phyloP scores from a whole-genome alignment of 352 stramenopile genomes.

The Phytopythium oedochilum region DNA sequence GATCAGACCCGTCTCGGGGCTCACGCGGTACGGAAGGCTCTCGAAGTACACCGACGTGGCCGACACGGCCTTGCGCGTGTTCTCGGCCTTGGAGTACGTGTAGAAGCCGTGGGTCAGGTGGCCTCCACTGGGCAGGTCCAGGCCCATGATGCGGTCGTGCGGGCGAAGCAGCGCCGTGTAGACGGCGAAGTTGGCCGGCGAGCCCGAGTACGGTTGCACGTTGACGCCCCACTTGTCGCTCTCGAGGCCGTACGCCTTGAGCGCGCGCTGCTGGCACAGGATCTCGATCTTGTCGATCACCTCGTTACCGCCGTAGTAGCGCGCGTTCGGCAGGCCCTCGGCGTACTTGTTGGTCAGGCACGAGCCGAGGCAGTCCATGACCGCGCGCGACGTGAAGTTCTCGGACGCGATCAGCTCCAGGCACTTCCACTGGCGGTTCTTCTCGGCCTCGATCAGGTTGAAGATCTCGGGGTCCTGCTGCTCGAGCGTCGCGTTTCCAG shows the following conservation, averaged over 20 bases:
- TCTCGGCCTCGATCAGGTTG: constrained; percentile 99
- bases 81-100: constrained; percentile 96
- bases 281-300: constrained; percentile 96
- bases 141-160: constrained; percentile 99
- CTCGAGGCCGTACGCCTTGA: constrained; percentile 94
- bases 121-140: constrained; percentile 97
- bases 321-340: constrained; percentile 92
- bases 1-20: constrained; percentile 93
- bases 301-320: constrained; percentile 99
- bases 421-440: constrained; percentile 96
- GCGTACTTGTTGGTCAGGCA: constrained; percentile 99
- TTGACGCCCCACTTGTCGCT: constrained; percentile 97
- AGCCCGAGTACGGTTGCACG: constrained; percentile 97
- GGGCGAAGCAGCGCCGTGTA: constrained; percentile 97
- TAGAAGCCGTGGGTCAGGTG: constrained; percentile 99
- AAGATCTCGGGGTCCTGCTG: constrained; percentile 97
- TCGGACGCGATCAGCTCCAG: constrained; percentile 99
- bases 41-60: constrained; percentile 99
- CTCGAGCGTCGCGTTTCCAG: constrained; percentile 79
- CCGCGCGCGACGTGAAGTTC: constrained; percentile 99
- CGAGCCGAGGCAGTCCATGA: constrained; percentile 98
- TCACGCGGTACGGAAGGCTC: constrained; percentile 96
- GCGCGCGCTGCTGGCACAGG: constrained; percentile 92
- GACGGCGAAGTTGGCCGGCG: constrained; percentile 98
- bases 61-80: constrained; percentile 96